phyloP scores from a whole-genome alignment of 108 stramenopile species.

The Chaetoceros tenuissimus region DNA sequence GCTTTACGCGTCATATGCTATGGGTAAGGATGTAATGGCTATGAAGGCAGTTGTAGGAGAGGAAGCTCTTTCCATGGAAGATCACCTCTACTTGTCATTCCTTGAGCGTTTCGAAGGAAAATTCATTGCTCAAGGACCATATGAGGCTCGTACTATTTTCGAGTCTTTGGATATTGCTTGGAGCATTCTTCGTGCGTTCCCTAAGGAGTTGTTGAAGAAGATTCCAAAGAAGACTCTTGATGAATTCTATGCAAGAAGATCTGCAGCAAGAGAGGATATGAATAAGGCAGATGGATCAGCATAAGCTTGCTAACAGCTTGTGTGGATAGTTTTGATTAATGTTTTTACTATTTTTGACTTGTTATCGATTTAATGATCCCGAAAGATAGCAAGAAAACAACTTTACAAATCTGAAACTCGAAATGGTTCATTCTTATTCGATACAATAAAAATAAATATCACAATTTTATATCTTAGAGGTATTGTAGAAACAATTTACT shows the following conservation, averaged over 20 bases:
- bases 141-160: conserved; percentile 97
- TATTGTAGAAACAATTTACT: too few species aligned
- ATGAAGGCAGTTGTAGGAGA: conserved; percentile 99
- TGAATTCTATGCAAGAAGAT: conserved; percentile 88
- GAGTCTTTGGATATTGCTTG: conserved; percentile 99
- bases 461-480: too few species aligned
- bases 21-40: conserved; percentile 99
- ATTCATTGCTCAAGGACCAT: conserved; percentile 96
- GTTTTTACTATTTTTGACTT: too few species aligned
- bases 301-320: too few species aligned
- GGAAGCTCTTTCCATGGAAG: conserved; percentile 98
- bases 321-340: too few species aligned
- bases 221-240: conserved; percentile 97
- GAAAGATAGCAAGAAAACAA: too few species aligned
- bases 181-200: conserved; percentile 97
- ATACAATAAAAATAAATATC: too few species aligned
- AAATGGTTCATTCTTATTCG: too few species aligned
- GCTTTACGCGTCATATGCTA: conserved; percentile 98
- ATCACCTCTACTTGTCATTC: conserved; percentile 98
- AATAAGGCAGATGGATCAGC: conserved; percentile 75
- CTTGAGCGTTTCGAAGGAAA: conserved; percentile 98
- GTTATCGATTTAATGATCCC: too few species aligned
- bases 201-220: conserved; percentile 99
- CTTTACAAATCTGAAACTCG: too few species aligned
- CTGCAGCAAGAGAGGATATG: conserved; percentile 71